These are phyloP conservation scores for Penstemon newberryi DNA, from an alignment of 257 asterid genomes.

Conservation along the genomic window DNA sequence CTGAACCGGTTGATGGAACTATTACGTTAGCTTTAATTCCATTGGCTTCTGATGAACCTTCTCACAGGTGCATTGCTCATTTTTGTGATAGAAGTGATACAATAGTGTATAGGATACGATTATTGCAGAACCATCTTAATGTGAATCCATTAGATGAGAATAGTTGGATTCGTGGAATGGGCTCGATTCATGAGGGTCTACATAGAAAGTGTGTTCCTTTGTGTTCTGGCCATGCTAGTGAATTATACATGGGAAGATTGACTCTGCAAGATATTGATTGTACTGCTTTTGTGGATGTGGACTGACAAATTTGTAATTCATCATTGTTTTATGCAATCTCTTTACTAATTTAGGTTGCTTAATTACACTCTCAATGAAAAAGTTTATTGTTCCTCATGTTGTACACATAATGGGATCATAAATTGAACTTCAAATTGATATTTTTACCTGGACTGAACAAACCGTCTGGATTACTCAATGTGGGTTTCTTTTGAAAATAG, in stretches of 20 bases:
- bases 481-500: no score
- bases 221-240: slow-evolving; percentile 63
- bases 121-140: slow-evolving; percentile 47
- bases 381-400: no score
- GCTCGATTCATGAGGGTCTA: slow-evolving; percentile 55
- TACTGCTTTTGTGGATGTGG: slow-evolving; percentile 47
- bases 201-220: slow-evolving; percentile 71
- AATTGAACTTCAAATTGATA: no score
- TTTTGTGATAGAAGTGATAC: slow-evolving; percentile 64
- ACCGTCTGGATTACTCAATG: no score
- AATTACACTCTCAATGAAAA: no score
- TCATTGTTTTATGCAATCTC: no score
- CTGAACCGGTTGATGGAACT: slow-evolving; percentile 73
- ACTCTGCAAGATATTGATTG: slow-evolving; percentile 77
- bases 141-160: slow-evolving; percentile 32
- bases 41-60: slow-evolving; percentile 70
- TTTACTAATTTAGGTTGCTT: no score
- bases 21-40: slow-evolving; percentile 58
- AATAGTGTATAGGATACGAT: slow-evolving; percentile 51
- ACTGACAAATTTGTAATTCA: slow-evolving; percentile 24
- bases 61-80: slow-evolving; percentile 62
- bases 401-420: no score
- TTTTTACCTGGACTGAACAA: no score
- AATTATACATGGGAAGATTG: slow-evolving; percentile 75
- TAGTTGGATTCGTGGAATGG: slow-evolving; percentile 50